phyloP scores from a whole-genome alignment of 192 early-diverging fungal genomes.

The Rhizophagus prolifer region DNA sequence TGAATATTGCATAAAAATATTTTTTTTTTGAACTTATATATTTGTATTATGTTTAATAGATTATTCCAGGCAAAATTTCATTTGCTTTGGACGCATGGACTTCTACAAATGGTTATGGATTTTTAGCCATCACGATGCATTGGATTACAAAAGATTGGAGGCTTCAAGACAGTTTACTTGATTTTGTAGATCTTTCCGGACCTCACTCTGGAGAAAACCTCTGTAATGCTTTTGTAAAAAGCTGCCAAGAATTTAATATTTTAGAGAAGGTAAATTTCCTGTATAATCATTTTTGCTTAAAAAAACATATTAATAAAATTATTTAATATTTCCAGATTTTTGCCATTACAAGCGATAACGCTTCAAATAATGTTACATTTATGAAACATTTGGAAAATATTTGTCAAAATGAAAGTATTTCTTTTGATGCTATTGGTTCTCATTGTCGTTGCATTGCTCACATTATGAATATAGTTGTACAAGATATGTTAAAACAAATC shows the following conservation, averaged over 20 bases:
- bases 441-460: constrained; percentile 2
- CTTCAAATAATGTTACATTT: too few species aligned
- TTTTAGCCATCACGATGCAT: neutral
- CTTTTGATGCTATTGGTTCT: neutral
- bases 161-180: constrained; percentile 3
- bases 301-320: too few species aligned
- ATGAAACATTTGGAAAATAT: too few species aligned
- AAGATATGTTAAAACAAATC: neutral
- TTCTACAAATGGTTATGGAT: neutral
- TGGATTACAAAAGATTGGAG: neutral
- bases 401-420: neutral
- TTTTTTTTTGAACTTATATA: too few species aligned
- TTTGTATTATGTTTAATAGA: too few species aligned
- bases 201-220: neutral
- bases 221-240: neutral
- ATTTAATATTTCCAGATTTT: neutral
- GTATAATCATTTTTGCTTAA: too few species aligned
- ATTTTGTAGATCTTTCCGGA: constrained; percentile 1
- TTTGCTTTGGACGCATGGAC: too few species aligned
- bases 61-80: too few species aligned
- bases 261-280: too few species aligned
- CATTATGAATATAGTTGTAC: constrained; percentile 12
- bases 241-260: too few species aligned
- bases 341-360: too few species aligned
- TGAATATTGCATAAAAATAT: too few species aligned